Percentiles rank a stretch among this genome's conserved stretches.
Conservation (phyloP, 2,329 filamentous ascomycete species). For the Ceratocystis lukuohia region DNA sequence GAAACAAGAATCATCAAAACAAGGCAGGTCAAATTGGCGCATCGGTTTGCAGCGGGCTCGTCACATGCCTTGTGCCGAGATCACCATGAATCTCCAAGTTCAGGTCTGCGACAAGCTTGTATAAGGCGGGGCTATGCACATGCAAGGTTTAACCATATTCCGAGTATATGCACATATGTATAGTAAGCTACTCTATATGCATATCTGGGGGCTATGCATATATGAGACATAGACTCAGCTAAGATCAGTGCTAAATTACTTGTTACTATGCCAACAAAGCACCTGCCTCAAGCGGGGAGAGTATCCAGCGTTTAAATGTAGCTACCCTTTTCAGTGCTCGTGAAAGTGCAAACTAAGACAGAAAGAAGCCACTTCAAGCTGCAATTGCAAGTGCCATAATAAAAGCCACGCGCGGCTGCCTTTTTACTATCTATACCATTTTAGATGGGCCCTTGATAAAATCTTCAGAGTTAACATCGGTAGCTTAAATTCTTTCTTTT, state of each 20-base stretch:
- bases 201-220: not conserved
- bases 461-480: not conserved
- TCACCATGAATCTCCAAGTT: conserved; percentile 8
- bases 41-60: conserved; percentile 16
- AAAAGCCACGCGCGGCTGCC: not conserved
- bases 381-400: not conserved
- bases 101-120: not conserved
- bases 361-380: not conserved
- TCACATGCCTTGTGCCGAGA: conserved; percentile 13
- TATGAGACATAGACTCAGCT: not conserved
- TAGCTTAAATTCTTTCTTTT: not conserved
- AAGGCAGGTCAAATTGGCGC: not conserved
- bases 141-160: not conserved
- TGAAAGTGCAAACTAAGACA: not conserved
- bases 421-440: not conserved
- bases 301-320: not conserved
- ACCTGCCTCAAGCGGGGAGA: not conserved
- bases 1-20: not conserved
- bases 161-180: not conserved
- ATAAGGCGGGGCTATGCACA: conserved; percentile 1
- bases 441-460: not conserved
- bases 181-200: not conserved
- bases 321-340: not conserved
- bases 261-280: conserved; percentile 3
- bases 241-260: not conserved